Percentiles rank a stretch among this genome's conserved stretches.
These are phyloP conservation scores for Zizania palustris DNA, from an alignment of 202 grass and related monocot species.

Conservation along the genomic window DNA sequence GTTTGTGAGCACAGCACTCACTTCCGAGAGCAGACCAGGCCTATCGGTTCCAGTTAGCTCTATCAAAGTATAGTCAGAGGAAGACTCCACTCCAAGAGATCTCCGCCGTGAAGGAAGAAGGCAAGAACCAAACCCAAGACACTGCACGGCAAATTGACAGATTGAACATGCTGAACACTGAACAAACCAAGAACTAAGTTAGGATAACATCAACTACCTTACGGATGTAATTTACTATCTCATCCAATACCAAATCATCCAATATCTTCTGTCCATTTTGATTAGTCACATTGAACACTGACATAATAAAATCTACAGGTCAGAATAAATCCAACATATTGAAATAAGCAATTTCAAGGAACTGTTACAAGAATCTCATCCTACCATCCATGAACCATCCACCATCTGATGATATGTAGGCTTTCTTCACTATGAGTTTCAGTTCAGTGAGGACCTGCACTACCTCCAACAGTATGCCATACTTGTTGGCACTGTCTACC, in stretches of 20 bases:
- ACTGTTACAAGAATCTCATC: neutral
- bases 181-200: slow-evolving; percentile 20
- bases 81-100: slow-evolving; percentile 58
- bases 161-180: slow-evolving; percentile 28
- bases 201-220: slow-evolving; percentile 48
- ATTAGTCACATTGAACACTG: slow-evolving; percentile 92
- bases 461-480: slow-evolving; percentile 89
- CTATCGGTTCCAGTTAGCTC: slow-evolving; percentile 84
- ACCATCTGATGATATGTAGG: slow-evolving; percentile 93
- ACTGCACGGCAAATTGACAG: slow-evolving; percentile 43
- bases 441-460: slow-evolving; percentile 87
- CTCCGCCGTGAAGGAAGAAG: slow-evolving; percentile 55
- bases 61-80: slow-evolving; percentile 73
- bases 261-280: slow-evolving; percentile 70
- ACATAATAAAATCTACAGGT: slow-evolving; percentile 23
- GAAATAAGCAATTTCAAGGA: slow-evolving; percentile 17
- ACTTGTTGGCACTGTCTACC: slow-evolving; percentile 93
- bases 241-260: slow-evolving; percentile 46
- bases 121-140: slow-evolving; percentile 59
- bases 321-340: neutral
- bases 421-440: slow-evolving; percentile 81
- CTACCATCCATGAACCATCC: slow-evolving; percentile 97
- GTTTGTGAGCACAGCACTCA: slow-evolving; percentile 75
- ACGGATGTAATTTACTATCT: slow-evolving; percentile 59
- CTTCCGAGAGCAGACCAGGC: slow-evolving; percentile 86